Evolutionary conservation across 306 rosid species (phyloP), one percentile per base, ranked within the genome.

Genomic region (Malus sieversii): DNA sequence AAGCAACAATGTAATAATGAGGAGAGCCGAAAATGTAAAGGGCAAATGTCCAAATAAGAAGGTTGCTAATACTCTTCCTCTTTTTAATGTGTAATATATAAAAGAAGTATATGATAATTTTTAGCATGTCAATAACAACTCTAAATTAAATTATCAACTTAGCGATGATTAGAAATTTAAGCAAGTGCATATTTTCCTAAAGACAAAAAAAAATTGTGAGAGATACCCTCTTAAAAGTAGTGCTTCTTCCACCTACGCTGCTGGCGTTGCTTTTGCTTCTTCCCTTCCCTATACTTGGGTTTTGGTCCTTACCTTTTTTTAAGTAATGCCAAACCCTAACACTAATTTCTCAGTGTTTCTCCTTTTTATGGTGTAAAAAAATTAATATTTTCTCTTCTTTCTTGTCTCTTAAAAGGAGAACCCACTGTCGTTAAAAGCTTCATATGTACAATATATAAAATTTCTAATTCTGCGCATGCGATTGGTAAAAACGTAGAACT

Each of bases 401-500:
- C 68, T 42, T 22, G 82, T 77, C 85, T 79, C 93, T 91, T 77
- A 88, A 91, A 91, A 88, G 96, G 35, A 81, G 90, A 88, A 82
- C 92, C 90, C 86, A 85, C 88, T 42, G 79, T 79, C 53, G 62
- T 72, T 75, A 78, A 87, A 55, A 68, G 84, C 59, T 68, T 70
- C 66, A 70, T 2, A 38, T 38, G 35, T 42, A 66, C 27, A 60
- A 38, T 53, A 66, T 66, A 70, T 76, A 57, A 80, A 76, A 57
- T 77, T 4, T 40, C 35, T 25, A 18, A 13, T 66, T 45, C 71
- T 74, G 74, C 93, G 93, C 96, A 86, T 88, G 96, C 89, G 59
- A 74, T 40, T 78, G 59, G 30, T 66, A 51, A 70, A 70, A 20
- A 12, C 25, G n/a, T 46, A 23, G 7, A n/a, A 35, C 2, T 58